Evolutionary conservation across 202 grass and related monocot species (phyloP).

Genomic region (Setaria italica): DNA sequence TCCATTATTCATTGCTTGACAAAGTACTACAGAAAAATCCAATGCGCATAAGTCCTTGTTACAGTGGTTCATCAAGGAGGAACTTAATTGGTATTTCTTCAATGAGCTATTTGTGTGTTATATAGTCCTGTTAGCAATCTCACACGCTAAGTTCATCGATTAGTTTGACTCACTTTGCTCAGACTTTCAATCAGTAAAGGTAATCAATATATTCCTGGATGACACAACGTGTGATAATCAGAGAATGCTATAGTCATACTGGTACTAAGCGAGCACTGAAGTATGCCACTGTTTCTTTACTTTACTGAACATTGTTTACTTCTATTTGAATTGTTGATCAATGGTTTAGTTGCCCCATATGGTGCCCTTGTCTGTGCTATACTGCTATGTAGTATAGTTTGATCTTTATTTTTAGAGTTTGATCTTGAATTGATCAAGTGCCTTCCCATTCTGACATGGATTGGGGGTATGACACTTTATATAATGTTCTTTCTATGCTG

Average conservation of each 20-base stretch:
- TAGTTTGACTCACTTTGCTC: not conserved
- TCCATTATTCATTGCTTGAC: constrained; percentile 4
- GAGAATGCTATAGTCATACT: not conserved
- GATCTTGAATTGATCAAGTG: not conserved
- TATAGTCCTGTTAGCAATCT: not conserved
- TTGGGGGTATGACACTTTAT: not conserved
- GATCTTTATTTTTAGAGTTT: not conserved
- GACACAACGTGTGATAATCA: not conserved
- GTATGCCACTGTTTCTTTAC: not conserved
- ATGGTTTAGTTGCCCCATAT: not conserved
- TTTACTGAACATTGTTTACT: not conserved
- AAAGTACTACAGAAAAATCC: constrained; percentile 32
- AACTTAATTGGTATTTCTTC: not conserved
- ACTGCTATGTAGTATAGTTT: too few relatives aligned
- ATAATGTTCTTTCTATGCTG: constrained; percentile 14
- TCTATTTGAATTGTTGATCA: not conserved
- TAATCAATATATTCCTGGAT: constrained; percentile 24
- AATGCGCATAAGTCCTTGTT: not conserved
- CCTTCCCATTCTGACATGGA: not conserved
- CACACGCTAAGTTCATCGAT: not conserved
- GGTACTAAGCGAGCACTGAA: not conserved
- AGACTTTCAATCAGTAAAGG: not conserved
- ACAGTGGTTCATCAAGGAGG: not conserved
- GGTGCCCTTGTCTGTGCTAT: not conserved
- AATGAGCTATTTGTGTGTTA: not conserved